These are phyloP conservation scores for Cyberlindnera japonica DNA, from an alignment of 805 yeast genomes.

Conservation along the genomic window DNA sequence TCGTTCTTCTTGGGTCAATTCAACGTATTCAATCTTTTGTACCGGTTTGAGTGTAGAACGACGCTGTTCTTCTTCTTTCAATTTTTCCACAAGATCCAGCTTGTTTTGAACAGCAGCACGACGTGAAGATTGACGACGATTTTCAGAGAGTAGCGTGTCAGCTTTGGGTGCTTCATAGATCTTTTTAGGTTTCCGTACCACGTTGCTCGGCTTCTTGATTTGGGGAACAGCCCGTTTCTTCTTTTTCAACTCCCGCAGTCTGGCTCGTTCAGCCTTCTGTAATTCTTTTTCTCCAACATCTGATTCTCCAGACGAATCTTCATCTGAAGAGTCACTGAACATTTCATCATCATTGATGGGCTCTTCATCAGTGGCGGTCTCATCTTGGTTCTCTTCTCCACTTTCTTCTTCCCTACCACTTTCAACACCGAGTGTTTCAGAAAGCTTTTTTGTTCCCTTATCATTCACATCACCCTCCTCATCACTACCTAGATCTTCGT, in stretches of 20 bases:
- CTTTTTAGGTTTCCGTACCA: constrained; percentile 31
- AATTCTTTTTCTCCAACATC: constrained; percentile 69
- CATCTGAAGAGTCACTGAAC: constrained; percentile 50
- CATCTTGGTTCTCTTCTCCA: constrained; percentile 28
- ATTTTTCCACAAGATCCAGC: constrained; percentile 66
- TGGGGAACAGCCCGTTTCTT: constrained; percentile 31
- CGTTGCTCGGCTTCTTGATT: constrained; percentile 30
- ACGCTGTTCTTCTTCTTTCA: constrained; percentile 65
- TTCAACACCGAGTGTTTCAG: constrained; percentile 17
- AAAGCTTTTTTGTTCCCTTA: constrained; percentile 8
- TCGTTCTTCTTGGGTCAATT: constrained; percentile 42
- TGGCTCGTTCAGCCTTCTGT: constrained; percentile 38
- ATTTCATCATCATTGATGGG: constrained; percentile 30
- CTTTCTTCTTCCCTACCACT: constrained; percentile 13
- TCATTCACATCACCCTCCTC: constrained; percentile 16
- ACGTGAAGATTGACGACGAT: constrained; percentile 73
- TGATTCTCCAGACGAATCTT: constrained; percentile 50
- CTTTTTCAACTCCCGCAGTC: constrained; percentile 29
- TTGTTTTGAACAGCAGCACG: constrained; percentile 74
- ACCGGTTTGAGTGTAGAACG: constrained; percentile 43
- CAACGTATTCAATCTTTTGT: constrained; percentile 37
- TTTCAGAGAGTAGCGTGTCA: constrained; percentile 46
- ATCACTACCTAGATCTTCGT: constrained; percentile 29
- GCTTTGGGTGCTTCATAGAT: constrained; percentile 39
- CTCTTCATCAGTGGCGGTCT: constrained; percentile 31